Conservation (phyloP, 2,329 filamentous ascomycete species). For the Colletotrichum salicis region DNA sequence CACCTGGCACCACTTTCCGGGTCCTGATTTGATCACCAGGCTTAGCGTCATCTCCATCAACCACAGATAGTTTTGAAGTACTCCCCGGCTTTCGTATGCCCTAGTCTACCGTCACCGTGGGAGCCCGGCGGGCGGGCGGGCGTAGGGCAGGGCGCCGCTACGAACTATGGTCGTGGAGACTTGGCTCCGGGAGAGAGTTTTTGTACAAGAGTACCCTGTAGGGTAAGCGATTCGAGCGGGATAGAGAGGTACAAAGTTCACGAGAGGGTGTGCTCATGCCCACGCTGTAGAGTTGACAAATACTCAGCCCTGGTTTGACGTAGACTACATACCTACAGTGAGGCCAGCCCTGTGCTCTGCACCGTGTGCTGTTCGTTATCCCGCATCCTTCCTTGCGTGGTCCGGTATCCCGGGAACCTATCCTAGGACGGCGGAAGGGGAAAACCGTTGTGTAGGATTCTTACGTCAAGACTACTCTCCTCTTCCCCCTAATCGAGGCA, state of each 20-base stretch:
- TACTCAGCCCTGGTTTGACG: background rate
- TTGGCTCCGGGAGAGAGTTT: background rate
- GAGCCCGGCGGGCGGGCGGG: conserved; percentile 13
- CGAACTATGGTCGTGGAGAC: background rate
- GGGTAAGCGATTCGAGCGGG: background rate
- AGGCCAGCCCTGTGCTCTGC: background rate
- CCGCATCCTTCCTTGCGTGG: background rate
- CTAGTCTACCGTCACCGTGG: conserved; percentile 15
- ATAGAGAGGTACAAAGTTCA: background rate
- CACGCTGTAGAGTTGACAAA: background rate
- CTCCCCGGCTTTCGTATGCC: background rate
- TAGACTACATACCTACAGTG: background rate
- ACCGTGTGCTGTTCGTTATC: background rate
- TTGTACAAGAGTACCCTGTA: no score
- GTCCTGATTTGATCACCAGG: background rate
- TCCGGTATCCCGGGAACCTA: background rate
- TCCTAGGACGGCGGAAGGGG: background rate
- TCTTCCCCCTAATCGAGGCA: background rate
- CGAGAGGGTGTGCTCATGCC: background rate
- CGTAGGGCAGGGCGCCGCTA: conserved; percentile 3
- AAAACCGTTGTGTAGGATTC: background rate
- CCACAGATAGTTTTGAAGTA: background rate
- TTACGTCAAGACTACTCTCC: background rate
- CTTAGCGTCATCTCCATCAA: background rate
- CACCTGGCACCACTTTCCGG: background rate